Evolutionary conservation across 2,329 filamentous ascomycete genomes (phyloP), one percentile per base, ranked within the genome.

Genomic region (Aspergillus chevalieri): DNA sequence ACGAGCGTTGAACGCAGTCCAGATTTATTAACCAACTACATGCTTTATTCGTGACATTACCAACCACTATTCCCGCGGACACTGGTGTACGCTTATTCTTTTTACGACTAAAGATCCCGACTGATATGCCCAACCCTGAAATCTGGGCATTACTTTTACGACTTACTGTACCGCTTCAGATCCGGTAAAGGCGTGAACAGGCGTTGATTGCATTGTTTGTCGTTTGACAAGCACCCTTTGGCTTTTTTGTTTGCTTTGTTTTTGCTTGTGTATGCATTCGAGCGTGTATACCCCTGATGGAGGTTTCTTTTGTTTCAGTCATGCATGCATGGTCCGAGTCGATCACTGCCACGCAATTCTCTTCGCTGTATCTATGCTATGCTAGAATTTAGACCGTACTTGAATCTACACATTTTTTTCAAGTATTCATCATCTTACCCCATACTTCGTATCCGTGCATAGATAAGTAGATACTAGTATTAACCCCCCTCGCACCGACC

Each of bases 1-100:
- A 24, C 63, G 65, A 48, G 68, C 68, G 51, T 62, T 71, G 63
- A 63, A 60, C 56, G 65, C 66, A 46, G 61, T 70, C 46, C 64
- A 65, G 51, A 59, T 69, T 48, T 66, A 60, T 56, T 56, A 52
- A 33, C 62, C 51, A 53, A n/a, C 34, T 19, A 47, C 33, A 34
- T 44, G 30, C 42, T 19, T 41, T 41, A 36, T 36, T 36, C 15
- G 14, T 36, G 14, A 36, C 34, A 17, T 17, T 36, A 22, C 21
- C 24, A 15, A 28, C 43, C 12, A 12, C 4, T 30, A 30, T 30
- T 30, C 26, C 10, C 26, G 26, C 26, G 26, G 26, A 30, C 26
- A 30, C 26, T 30, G 26, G 26, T 30, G 34, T 36, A 17, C 34
- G 34, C 34, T 36, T 36, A 36, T 17, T n/a, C n/a, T 6, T 17